phyloP scores from a whole-genome alignment of 345 rosid genomes.

The Salix koriyanagi region DNA sequence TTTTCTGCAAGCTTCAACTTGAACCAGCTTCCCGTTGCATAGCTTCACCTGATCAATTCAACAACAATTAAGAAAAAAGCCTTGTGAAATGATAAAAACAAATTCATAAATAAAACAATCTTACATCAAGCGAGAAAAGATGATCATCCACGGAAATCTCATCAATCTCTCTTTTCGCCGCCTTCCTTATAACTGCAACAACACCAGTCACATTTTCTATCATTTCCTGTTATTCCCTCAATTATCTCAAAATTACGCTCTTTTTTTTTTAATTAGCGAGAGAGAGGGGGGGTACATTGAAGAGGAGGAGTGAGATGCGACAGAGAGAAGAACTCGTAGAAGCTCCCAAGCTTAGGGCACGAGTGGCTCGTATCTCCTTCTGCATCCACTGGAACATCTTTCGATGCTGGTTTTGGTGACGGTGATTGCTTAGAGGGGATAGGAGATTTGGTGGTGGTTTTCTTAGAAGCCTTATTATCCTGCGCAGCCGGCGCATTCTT shows the following conservation, averaged over 20 bases:
- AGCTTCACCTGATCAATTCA: constrained; percentile 64
- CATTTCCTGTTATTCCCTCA: not conserved
- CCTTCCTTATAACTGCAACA: constrained; percentile 60
- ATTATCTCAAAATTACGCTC: not conserved
- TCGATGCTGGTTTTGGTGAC: constrained; percentile 31
- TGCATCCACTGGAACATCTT: constrained; percentile 46
- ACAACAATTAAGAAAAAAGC: not conserved
- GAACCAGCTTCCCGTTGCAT: constrained; percentile 87
- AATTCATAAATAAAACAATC: not conserved
- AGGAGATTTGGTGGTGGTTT: constrained; percentile 20
- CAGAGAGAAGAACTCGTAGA: constrained; percentile 93
- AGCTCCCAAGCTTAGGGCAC: constrained; percentile 75
- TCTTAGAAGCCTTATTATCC: constrained; percentile 42
- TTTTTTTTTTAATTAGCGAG: not conserved
- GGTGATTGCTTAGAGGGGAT: constrained; percentile 24
- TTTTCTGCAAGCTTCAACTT: constrained; percentile 71
- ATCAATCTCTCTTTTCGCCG: constrained; percentile 45
- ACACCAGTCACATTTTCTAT: not conserved
- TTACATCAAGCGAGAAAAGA: constrained; percentile 83
- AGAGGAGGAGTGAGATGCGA: constrained; percentile 89
- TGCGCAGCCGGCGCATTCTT: constrained; percentile 34
- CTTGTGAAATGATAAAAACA: not conserved
- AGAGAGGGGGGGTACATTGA: constrained; percentile 52
- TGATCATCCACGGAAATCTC: constrained; percentile 67
- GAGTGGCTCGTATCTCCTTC: constrained; percentile 74